Conservation (phyloP, 805 yeast genomes). For the Suhomyces xylopsoci region DNA sequence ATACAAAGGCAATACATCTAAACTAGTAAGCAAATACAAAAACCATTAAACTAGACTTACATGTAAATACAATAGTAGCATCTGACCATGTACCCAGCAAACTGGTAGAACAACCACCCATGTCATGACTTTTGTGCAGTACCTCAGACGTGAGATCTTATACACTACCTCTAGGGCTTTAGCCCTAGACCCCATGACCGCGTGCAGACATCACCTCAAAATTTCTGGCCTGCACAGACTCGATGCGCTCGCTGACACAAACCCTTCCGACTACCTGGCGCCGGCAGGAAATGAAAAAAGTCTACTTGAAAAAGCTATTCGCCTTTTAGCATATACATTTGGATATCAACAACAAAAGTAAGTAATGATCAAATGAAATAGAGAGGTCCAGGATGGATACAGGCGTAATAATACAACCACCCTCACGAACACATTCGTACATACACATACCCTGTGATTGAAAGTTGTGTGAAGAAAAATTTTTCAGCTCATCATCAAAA, state of each 20-base stretch:
- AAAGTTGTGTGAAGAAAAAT: neutral
- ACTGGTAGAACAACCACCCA: neutral
- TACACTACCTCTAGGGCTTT: neutral
- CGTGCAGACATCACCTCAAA: neutral
- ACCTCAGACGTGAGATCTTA: neutral
- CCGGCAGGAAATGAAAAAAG: slow-evolving; percentile 7
- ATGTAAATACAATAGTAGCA: neutral
- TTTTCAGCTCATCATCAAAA: neutral
- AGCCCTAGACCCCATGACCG: slow-evolving; percentile 6
- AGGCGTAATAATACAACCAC: neutral
- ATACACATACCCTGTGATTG: neutral
- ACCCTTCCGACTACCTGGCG: slow-evolving; percentile 1
- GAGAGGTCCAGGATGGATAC: neutral
- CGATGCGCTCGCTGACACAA: slow-evolving; percentile 6
- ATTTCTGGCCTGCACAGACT: slow-evolving; percentile 5
- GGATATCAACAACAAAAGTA: slow-evolving; percentile 10
- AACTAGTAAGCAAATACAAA: neutral
- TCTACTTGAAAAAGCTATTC: slow-evolving; percentile 4
- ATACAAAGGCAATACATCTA: neutral
- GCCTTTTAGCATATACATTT: slow-evolving; percentile 5
- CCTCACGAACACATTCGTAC: neutral
- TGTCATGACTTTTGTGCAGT: neutral
- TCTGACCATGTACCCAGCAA: neutral
- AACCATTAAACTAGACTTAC: too few species aligned
- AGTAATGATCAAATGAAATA: slow-evolving; percentile 1